phyloP scores from a whole-genome alignment of 768 basidiomycete genomes.

The Mycena olivaceomarginata region DNA sequence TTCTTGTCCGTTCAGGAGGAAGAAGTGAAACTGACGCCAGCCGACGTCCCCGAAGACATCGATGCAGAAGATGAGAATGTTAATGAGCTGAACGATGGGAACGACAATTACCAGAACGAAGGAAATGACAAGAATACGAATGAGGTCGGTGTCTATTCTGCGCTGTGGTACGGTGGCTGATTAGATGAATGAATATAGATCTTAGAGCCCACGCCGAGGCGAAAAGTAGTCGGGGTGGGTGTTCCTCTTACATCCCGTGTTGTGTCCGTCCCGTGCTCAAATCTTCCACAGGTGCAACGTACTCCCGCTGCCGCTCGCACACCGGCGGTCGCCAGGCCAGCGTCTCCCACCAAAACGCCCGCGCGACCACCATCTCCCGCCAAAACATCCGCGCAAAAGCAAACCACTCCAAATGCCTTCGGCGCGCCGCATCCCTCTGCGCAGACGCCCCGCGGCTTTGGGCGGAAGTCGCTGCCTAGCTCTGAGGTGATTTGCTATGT shows the following conservation, averaged over 20 bases:
- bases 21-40: slow-evolving; percentile 32
- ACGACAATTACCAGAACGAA: slow-evolving; percentile 50
- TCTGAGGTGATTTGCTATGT: slow-evolving; percentile 7
- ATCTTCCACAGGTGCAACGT: not conserved
- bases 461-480: slow-evolving; percentile 10
- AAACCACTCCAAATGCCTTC: slow-evolving; percentile 9
- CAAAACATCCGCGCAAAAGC: not conserved
- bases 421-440: slow-evolving; percentile 41
- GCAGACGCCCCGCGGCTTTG: slow-evolving; percentile 34
- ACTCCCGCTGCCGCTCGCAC: not conserved
- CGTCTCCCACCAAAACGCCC: not conserved
- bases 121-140: slow-evolving; percentile 40
- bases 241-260: too few species aligned
- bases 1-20: slow-evolving; percentile 45
- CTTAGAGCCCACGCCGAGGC: slow-evolving; percentile 37
- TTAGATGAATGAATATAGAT: not conserved
- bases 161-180: not conserved
- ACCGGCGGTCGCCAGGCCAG: not conserved
- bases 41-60: slow-evolving; percentile 43
- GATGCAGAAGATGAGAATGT: slow-evolving; percentile 45
- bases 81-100: slow-evolving; percentile 53
- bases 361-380: not conserved
- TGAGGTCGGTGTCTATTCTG: slow-evolving; percentile 27
- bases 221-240: slow-evolving; percentile 20
- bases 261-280: not conserved